A percentile compares a stretch with the other conserved stretches of the same genome.
phyloP scores from a whole-genome alignment of 140 eudicot genomes.

The Oenanthe javanica region DNA sequence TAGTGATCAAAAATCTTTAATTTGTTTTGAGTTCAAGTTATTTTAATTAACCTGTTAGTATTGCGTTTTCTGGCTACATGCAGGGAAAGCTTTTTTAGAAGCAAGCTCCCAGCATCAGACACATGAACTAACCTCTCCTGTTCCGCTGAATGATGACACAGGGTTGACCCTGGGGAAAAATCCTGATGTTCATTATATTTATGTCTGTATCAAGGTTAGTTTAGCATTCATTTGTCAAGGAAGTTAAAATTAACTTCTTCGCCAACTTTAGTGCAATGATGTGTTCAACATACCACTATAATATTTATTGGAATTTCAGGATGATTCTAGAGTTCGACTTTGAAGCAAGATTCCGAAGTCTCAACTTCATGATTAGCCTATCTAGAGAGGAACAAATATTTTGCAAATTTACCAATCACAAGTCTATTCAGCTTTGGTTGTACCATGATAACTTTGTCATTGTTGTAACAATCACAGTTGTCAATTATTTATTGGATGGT shows the following conservation, averaged over 20 bases:
- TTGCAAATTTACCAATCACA: not conserved
- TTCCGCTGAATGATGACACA: slow-evolving; percentile 49
- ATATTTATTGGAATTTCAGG: slow-evolving; percentile 7
- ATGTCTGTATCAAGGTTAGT: slow-evolving; percentile 75
- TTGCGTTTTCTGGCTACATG: slow-evolving; percentile 1
- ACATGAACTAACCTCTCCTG: slow-evolving; percentile 52
- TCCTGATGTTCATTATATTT: slow-evolving; percentile 70
- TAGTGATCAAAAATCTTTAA: not conserved
- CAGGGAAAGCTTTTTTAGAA: slow-evolving; percentile 47
- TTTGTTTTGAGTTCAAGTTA: not conserved
- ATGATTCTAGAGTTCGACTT: not conserved
- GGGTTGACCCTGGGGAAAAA: slow-evolving; percentile 34
- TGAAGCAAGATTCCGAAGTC: not conserved
- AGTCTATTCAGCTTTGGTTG: not conserved
- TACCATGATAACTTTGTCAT: not conserved
- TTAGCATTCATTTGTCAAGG: not conserved
- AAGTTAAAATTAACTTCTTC: not conserved
- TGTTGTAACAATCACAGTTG: not conserved
- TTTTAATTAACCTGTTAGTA: not conserved
- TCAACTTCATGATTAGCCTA: not conserved
- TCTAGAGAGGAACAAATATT: not conserved
- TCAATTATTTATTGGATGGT: no score
- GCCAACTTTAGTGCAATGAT: not conserved
- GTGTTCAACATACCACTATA: not conserved
- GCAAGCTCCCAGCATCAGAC: slow-evolving; percentile 30